phyloP scores from a whole-genome alignment of 129 eudicot genomes.

The Flaveria trinervia region DNA sequence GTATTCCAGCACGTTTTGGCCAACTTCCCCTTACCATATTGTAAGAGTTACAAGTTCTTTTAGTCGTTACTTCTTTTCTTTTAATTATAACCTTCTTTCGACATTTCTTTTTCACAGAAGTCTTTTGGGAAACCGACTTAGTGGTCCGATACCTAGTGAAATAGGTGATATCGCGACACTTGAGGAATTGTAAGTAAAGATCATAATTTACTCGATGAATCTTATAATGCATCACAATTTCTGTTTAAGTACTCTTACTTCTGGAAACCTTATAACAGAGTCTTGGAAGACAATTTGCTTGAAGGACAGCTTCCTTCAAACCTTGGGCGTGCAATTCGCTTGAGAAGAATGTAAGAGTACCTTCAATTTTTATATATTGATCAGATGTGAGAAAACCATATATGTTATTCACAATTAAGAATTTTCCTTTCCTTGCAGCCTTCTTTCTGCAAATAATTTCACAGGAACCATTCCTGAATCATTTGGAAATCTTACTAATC shows the following conservation, averaged over 20 bases:
- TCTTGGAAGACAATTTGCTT: constrained; percentile 68
- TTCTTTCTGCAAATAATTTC: constrained; percentile 78
- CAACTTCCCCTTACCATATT: constrained; percentile 61
- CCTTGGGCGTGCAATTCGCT: constrained; percentile 53
- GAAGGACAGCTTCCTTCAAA: constrained; percentile 64
- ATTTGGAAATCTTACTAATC: constrained; percentile 62
- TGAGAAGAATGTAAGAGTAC: constrained; percentile 67
- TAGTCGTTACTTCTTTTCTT: neutral
- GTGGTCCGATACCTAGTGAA: constrained; percentile 75
- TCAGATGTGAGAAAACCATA: neutral
- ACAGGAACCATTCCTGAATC: constrained; percentile 79
- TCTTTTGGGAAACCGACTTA: constrained; percentile 68
- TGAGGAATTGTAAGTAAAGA: constrained; percentile 64
- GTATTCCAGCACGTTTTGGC: constrained; percentile 59
- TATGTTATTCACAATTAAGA: constrained; percentile 9
- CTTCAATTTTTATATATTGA: neutral
- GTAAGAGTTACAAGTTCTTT: constrained; percentile 50
- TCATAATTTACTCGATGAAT: neutral
- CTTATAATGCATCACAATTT: neutral
- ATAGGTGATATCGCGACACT: constrained; percentile 70
- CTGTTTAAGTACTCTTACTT: constrained; percentile 18
- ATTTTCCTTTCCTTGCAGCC: constrained; percentile 55
- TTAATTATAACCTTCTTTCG: constrained; percentile 9
- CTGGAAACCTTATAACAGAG: constrained; percentile 43
- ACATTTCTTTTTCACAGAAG: constrained; percentile 47